Evolutionary conservation across 306 rosid genomes (phyloP), one percentile per base, ranked within the genome.

Genomic region (Cyamopsis tetragonoloba): DNA sequence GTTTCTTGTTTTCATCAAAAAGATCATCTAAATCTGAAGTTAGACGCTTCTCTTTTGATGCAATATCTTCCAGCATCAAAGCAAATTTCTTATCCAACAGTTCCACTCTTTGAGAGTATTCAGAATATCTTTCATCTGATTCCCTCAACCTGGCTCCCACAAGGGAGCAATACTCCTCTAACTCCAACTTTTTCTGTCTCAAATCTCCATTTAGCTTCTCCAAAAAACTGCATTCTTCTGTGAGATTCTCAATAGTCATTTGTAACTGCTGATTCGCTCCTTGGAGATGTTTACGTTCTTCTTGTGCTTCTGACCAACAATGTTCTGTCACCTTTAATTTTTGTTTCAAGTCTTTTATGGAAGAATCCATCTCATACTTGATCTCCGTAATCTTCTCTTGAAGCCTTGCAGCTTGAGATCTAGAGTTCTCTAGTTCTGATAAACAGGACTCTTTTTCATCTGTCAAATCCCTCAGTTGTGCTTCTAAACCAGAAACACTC

Each of bases 401-500:
- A 31, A 88, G 87, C 59, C 58, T 74, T 58, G 26, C 56, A 17
- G 73, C 79, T 18, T 74, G 53, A 58, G 73, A 72, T 47, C 71
- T 72, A 34, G 85, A 62, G 46, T 60, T 77, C 82, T 81, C 77
- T 23, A 83, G 76, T 66, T 72, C 87, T 68, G 81, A 77, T 61
- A 68, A 74, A 43, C 3, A 20, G 23, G 74, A 77, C 57, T 79
- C 84, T 67, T 62, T 83, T 50, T 81, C 70, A 27, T 77, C 69
- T 26, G 76, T 77, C 82, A 81, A 71, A 62, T 74, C 70, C 59
- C 70, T 68, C 67, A 83, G 44, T 17, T 76, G 85, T 43, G 75
- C 81, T 73, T 88, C 91, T 64, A 88, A 81, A 68, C 56, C 81
- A 65, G 88, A 76, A 35, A 76, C 54, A 4, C 3, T 48, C 35